Evolutionary conservation across 768 basidiomycete genomes (phyloP), one percentile per base, ranked within the genome.

Genomic region (Phanerochaete carnosa): DNA sequence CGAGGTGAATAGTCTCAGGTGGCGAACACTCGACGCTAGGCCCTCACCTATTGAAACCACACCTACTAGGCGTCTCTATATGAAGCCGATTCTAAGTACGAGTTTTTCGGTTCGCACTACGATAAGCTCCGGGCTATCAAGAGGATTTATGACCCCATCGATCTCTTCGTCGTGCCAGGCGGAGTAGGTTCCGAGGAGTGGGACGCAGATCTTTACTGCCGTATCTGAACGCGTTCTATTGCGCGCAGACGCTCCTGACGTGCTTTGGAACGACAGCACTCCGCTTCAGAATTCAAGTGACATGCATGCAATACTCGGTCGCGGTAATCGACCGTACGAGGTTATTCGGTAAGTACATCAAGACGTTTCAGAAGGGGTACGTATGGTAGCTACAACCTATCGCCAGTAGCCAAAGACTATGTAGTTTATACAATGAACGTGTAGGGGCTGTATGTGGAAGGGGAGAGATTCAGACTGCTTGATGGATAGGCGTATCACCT

Each of bases 161-260:
- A 66, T 26, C 57, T 84, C 12, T 84, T 84, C 64, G 67, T 83
- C 5, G 79, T 83, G 19, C 59, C 67, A 0, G 68, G 72, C 23
- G 83, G 82, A 1, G 80, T 84, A 1, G 82, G 80, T 0, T 80
- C 80, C 2, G 80, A 83, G 22, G 74, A 79, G 1, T 84, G 81
- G 81, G 80, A 81, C 63, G 53, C 57, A 4, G 57, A 51, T 2
- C 56, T 73, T 43, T 66, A 63, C 4, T 73, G 71, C 60, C 68
- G 19, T n/a, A 23, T 50, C 49, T 52, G 15, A 32, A 4, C 30
- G 25, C 39, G 19, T 19, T 19, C 5, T 19, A 43, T 19, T 4
- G 6, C 39, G 4, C 39, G 39, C 19, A 11, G 4, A 11, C 39
- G 19, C 8, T 43, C 39, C 39, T n/a, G 39, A 43, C 39, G 39